Base-by-base conservation (phyloP, 352 stramenopile species). In the Globisporangium solare region DNA sequence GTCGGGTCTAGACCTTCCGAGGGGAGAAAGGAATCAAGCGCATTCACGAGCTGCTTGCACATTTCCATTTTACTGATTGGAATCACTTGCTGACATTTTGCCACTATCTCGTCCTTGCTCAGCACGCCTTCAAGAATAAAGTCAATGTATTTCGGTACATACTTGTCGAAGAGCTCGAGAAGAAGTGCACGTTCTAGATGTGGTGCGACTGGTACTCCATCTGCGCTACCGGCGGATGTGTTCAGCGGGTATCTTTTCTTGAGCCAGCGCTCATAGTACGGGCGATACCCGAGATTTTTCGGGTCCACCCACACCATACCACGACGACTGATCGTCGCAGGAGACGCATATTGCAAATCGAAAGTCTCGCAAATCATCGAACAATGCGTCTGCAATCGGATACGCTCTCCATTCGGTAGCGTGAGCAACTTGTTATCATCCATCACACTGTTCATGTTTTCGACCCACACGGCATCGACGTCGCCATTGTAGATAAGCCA, bases 381-480 rank as follows among this genome's bases (percentile, higher is more conserved):
- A 70, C 91, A 98, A 64, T 97, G 89, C 1, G 76, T 88, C 60
- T 98, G 89, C 45, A 98, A 64, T 1, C 89, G 86, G 56, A 98
- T 98, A 11, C 95, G 92, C 61, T 98, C 94, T 18, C 95, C 95
- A 61, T 98, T 98, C 3, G 94, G 94, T 7, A 98, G 64, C 5
- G 94, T 98, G 0, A 98, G 72, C 47, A 98, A 63, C 58, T 97
- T 97, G 75, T 98, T 98, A 62, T 98, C 94, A 51, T 98, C 95
- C 95, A 98, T 98, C 54, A 98, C 95, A 21, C 86, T 97, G 74
- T 98, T 98, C 94, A 98, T 98, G 61, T 97, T 98, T 72, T 98
- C 95, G 48, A 98, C 93, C 95, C 95, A 98, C 18, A 98, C 83
- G 0, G 95, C 92, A 65, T 98, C 95, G 0, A 98, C 93, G 53